phyloP scores from a whole-genome alignment of 805 yeast species.

The Torulaspora gathmanii region DNA sequence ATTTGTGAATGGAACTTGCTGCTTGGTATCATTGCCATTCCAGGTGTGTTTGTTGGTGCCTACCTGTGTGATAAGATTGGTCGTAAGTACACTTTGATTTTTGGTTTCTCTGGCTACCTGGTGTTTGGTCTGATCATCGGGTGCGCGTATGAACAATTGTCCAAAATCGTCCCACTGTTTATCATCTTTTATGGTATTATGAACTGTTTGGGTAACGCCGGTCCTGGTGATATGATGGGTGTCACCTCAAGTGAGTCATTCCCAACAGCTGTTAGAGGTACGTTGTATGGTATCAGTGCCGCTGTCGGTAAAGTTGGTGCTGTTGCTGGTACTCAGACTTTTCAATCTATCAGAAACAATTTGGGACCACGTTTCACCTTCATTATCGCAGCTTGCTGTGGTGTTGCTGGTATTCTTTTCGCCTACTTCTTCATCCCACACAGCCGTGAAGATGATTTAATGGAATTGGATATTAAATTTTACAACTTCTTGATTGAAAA shows the following conservation, averaged over 20 bases:
- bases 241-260: conserved; percentile 60
- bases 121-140: conserved; percentile 70
- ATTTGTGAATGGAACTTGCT: conserved; percentile 72
- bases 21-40: conserved; percentile 59
- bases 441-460: conserved; percentile 61
- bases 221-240: conserved; percentile 77
- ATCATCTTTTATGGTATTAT: conserved; percentile 69
- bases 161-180: conserved; percentile 56
- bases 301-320: conserved; percentile 83
- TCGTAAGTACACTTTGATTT: conserved; percentile 63
- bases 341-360: conserved; percentile 42
- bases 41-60: conserved; percentile 72
- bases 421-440: conserved; percentile 65
- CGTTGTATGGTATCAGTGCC: conserved; percentile 69
- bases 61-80: conserved; percentile 59
- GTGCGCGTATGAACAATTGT: conserved; percentile 52
- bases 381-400: conserved; percentile 71
- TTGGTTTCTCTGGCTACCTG: conserved; percentile 67
- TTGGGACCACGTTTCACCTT: conserved; percentile 72
- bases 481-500: conserved; percentile 52
- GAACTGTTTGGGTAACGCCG: conserved; percentile 66
- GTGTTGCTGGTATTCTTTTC: conserved; percentile 56
- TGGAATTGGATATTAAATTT: conserved; percentile 59
- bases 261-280: conserved; percentile 75
- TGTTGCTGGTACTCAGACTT: conserved; percentile 71